phyloP scores from a whole-genome alignment of 495 filamentous ascomycete species.

The Emericellopsis terricola region DNA sequence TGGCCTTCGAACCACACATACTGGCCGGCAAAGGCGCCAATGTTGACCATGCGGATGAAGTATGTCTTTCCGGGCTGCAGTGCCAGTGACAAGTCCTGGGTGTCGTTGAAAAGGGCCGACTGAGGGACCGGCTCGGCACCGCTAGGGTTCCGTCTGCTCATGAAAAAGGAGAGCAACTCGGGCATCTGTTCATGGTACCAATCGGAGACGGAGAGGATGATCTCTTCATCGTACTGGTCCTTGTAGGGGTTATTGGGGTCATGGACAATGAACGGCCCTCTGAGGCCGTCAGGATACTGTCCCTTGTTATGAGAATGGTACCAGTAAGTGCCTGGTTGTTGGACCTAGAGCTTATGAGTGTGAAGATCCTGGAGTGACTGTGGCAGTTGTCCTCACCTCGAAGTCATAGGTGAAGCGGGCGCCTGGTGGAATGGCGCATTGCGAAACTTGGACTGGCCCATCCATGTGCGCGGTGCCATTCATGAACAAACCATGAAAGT shows the following conservation, averaged over 20 bases:
- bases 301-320: conserved; percentile 56
- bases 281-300: conserved; percentile 62
- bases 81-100: conserved; percentile 29
- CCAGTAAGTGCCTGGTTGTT: conserved; percentile 68
- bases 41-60: conserved; percentile 57
- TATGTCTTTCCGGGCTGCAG: conserved; percentile 60
- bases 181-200: conserved; percentile 49
- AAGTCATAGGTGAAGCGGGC: conserved; percentile 57
- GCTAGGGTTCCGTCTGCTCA: conserved; percentile 37
- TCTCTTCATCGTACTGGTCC: conserved; percentile 47
- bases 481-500: conserved; percentile 64
- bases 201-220: conserved; percentile 46
- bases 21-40: conserved; percentile 47
- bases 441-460: conserved; percentile 45
- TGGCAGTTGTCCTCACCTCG: conserved; percentile 29
- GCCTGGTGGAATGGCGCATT: conserved; percentile 49
- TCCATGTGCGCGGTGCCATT: conserved; percentile 60
- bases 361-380: not conserved
- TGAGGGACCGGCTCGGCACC: conserved; percentile 50
- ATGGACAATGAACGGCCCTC: conserved; percentile 53
- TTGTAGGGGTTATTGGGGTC: conserved; percentile 43
- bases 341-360: conserved; percentile 17
- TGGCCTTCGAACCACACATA: conserved; percentile 64
- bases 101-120: conserved; percentile 52
- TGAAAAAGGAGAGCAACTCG: conserved; percentile 34